Percentiles rank a stretch among this genome's conserved stretches.
Conservation (phyloP, 306 rosid species). For the Cucumis cinereus region DNA sequence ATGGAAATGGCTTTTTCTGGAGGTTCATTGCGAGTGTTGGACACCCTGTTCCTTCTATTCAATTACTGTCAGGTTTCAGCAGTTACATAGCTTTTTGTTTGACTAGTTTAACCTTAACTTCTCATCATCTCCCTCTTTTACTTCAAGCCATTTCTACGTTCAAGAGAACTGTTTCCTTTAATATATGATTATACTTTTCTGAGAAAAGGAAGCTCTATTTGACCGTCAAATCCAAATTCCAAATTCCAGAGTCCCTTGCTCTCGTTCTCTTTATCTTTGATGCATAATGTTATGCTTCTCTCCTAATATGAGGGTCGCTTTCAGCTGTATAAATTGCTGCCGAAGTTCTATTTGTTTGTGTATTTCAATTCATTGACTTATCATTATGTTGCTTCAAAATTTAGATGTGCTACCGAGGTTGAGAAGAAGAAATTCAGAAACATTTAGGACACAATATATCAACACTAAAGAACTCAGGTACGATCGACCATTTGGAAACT, state of each 20-base stretch:
- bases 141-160: neutral
- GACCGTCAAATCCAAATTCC: neutral
- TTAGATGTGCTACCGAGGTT: constrained; percentile 51
- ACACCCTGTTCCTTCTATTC: neutral
- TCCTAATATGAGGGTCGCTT: neutral
- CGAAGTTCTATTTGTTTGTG: neutral
- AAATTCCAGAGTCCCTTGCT: neutral
- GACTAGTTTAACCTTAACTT: neutral
- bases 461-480: constrained; percentile 72
- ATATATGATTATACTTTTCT: neutral
- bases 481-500: neutral
- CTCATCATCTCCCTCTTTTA: neutral
- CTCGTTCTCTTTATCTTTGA: neutral
- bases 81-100: neutral
- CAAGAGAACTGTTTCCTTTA: neutral
- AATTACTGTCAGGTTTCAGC: neutral
- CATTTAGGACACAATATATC: constrained; percentile 64
- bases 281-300: neutral
- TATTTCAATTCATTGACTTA: neutral
- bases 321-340: neutral
- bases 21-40: neutral
- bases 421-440: constrained; percentile 81
- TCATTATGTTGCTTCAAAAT: constrained; percentile 2
- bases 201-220: neutral
- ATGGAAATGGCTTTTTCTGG: neutral